A percentile compares a stretch with the other conserved stretches of the same genome.
Evolutionary conservation across 371 early-diverging fungal species (phyloP).

Genomic region (Mucor mucedo): DNA sequence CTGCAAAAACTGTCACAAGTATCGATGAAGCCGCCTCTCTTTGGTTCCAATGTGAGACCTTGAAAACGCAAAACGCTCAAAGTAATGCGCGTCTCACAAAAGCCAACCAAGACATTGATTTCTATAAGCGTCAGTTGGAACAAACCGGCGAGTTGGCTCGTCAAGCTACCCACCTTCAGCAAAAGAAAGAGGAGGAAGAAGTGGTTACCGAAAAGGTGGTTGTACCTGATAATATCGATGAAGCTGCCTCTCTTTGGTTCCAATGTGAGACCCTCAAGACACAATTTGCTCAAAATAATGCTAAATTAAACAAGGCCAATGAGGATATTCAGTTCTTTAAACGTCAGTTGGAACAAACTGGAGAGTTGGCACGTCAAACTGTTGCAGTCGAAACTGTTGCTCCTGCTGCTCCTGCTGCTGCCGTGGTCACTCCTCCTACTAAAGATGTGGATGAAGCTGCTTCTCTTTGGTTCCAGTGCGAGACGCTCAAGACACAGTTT

Average conservation of each 20-base stretch:
- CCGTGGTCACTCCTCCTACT: too few relatives aligned
- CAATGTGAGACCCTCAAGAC: constrained; percentile 32
- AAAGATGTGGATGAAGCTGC: constrained; percentile 18
- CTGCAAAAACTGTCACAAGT: background rate
- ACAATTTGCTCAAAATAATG: constrained; percentile 27
- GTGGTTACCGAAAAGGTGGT: too few relatives aligned
- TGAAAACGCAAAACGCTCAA: constrained; percentile 33
- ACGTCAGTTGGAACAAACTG: constrained; percentile 17
- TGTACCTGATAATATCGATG: background rate
- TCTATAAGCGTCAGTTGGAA: constrained; percentile 30
- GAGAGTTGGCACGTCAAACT: constrained; percentile 3
- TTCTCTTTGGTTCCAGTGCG: constrained; percentile 32
- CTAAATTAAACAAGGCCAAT: constrained; percentile 21
- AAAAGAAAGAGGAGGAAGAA: constrained; percentile 18
- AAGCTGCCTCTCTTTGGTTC: constrained; percentile 34
- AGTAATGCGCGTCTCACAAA: constrained; percentile 18
- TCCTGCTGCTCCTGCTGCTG: too few relatives aligned
- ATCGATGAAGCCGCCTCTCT: constrained; percentile 16
- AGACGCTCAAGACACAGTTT: constrained; percentile 30
- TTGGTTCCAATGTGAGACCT: constrained; percentile 32
- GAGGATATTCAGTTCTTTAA: constrained; percentile 29
- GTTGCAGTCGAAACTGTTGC: background rate
- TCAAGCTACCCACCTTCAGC: constrained; percentile 8
- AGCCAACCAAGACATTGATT: constrained; percentile 28
- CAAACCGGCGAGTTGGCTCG: constrained; percentile 5